These are phyloP conservation scores for Wickerhamiella kurtzmanii DNA, from an alignment of 805 yeast genomes.

Conservation along the genomic window DNA sequence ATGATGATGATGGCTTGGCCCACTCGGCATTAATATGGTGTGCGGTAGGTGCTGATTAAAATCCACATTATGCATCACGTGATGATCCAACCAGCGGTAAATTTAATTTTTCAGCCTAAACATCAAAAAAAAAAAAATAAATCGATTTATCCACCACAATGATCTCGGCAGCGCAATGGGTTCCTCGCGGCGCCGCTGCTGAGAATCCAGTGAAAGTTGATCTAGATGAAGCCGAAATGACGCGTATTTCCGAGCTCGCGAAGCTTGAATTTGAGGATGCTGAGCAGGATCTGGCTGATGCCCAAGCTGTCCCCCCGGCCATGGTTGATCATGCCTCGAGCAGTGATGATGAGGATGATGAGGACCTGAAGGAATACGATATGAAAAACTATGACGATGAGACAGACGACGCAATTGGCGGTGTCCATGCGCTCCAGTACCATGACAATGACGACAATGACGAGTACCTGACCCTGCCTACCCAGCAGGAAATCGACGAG, in stretches of 20 bases:
- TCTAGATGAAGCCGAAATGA: constrained; percentile 84
- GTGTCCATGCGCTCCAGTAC: constrained; percentile 30
- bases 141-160: constrained; percentile 8
- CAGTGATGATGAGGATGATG: constrained; percentile 11
- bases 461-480: constrained; percentile 40
- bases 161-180: constrained; percentile 88
- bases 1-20: too few relatives aligned
- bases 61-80: not conserved
- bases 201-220: constrained; percentile 86
- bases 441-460: constrained; percentile 36
- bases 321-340: constrained; percentile 4
- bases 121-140: not conserved
- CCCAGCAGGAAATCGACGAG: constrained; percentile 51
- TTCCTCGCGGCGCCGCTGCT: constrained; percentile 87
- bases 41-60: not conserved
- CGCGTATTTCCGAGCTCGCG: constrained; percentile 75
- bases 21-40: too few relatives aligned
- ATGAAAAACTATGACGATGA: constrained; percentile 29
- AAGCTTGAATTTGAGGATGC: constrained; percentile 70
- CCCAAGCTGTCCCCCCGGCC: constrained; percentile 22
- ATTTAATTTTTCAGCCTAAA: not conserved
- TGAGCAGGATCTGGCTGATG: constrained; percentile 44
- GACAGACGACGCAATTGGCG: constrained; percentile 42
- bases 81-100: not conserved
- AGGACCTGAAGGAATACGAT: constrained; percentile 41